Evolutionary conservation across 192 early-diverging fungal species (phyloP).

Genomic region (Gryganskiella cystojenkinii): DNA sequence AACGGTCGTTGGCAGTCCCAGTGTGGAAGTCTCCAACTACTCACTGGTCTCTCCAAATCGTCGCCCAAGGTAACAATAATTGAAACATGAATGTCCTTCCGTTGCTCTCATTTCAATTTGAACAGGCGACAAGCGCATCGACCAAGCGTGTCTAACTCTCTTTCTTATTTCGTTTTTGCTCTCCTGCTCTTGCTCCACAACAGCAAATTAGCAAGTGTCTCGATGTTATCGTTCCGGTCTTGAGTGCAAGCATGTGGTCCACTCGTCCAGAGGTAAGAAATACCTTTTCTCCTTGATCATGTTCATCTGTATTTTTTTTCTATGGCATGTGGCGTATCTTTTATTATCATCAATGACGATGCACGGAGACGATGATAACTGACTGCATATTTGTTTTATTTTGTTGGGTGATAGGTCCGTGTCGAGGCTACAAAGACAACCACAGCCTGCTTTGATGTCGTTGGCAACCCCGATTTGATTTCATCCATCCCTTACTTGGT

Average conservation of each 20-base stretch:
- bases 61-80: constrained; percentile 45
- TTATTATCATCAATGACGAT: background rate
- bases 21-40: constrained; percentile 54
- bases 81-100: background rate
- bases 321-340: no score
- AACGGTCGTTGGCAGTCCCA: constrained; percentile 84
- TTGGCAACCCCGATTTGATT: constrained; percentile 84
- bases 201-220: constrained; percentile 60
- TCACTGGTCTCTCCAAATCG: constrained; percentile 56
- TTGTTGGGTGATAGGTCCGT: constrained; percentile 28
- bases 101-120: no score
- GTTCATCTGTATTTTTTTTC: no score
- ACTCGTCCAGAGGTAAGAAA: constrained; percentile 76
- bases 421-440: constrained; percentile 66
- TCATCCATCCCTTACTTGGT: constrained; percentile 80
- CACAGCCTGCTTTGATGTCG: constrained; percentile 73
- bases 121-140: no score
- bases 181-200: background rate
- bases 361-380: no score
- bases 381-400: no score
- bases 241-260: constrained; percentile 84
- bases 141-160: no score
- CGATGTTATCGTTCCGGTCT: constrained; percentile 72
- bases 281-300: background rate
- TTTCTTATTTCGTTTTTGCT: background rate